These are phyloP conservation scores for Alloascoidea hylecoeti DNA, from an alignment of 805 yeast genomes.

Conservation along the genomic window DNA sequence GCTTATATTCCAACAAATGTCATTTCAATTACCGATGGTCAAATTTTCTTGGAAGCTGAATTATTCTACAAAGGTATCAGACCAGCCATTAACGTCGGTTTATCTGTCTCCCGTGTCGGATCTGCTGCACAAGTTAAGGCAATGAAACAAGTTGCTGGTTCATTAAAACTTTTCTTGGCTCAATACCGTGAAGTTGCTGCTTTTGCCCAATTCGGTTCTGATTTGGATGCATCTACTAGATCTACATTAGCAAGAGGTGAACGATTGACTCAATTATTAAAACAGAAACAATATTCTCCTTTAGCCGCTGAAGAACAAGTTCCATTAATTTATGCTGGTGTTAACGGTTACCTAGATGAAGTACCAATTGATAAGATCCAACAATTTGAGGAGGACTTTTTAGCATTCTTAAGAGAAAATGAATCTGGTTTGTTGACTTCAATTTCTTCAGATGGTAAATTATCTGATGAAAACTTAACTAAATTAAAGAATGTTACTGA, in stretches of 20 bases:
- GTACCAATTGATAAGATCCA: conserved; percentile 75
- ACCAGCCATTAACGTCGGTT: conserved; percentile 99
- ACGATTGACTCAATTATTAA: conserved; percentile 97
- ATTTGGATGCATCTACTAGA: conserved; percentile 98
- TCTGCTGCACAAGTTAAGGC: conserved; percentile 99
- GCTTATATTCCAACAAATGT: conserved; percentile 97
- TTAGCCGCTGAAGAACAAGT: conserved; percentile 98
- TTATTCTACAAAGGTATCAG: conserved; percentile 99
- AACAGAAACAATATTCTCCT: conserved; percentile 96
- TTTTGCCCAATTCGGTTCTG: conserved; percentile 99
- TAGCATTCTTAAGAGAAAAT: conserved; percentile 83
- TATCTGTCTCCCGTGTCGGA: conserved; percentile 99
- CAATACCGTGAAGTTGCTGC: conserved; percentile 99
- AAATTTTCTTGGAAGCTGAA: conserved; percentile 98
- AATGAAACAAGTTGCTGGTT: conserved; percentile 99
- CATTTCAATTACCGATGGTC: conserved; percentile 95
- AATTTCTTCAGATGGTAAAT: conserved; percentile 81
- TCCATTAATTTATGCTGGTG: conserved; percentile 98
- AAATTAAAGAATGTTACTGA: conserved; percentile 86
- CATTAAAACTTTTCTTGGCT: conserved; percentile 98
- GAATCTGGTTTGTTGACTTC: conserved; percentile 73
- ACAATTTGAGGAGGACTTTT: conserved; percentile 87
- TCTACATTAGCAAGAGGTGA: conserved; percentile 99
- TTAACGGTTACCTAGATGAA: conserved; percentile 93
- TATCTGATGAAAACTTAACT: conserved; percentile 75